Base-by-base conservation (phyloP, 2,329 filamentous ascomycete genomes). In the Diplodia sapinea region DNA sequence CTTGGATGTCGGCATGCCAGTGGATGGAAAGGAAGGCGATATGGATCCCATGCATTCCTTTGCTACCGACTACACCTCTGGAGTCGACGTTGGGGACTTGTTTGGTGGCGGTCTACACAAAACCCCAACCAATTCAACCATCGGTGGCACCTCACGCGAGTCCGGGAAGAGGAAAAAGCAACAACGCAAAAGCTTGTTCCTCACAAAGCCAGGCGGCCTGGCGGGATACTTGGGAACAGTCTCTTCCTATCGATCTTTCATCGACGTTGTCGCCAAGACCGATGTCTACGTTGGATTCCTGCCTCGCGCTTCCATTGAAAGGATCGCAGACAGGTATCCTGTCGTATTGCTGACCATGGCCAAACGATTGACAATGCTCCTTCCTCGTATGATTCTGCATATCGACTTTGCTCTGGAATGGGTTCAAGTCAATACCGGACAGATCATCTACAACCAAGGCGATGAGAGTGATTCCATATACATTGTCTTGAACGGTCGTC, bases 381-480 rank as follows among this genome's bases (percentile, higher is more conserved):
- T 99, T 4, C 95, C 96, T 0, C 89, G 92, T 15, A 82, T 99
- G 65, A 94, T 99, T 70, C 84, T 97, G 17, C 95, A 99, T 74
- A 98, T 99, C 70, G 95, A 99, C 78, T 99, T 99, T 80, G 95
- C 95, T 4, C 84, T 99, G 20, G 96, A 99, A 81, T 99, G 96
- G 95, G 89, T 97, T 3, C 96, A 99, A 76, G 93, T 99, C 69
- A 93, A 93, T 78, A 93, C 95, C 3, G 94, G 95, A 0, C 93
- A 99, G 76, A 91, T 97, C 11, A 91, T 99, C 43, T 97, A 96
- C 77, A 92, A 96, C 71, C 91, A 96, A 78, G 89, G 89, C 2
- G 94, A 99, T 71, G 95, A 98, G 71, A 99, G 95, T 74, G 95
- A 99, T 78, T 94, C 96, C 1, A 99, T 99, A 50, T 99, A 98